These are phyloP conservation scores for Eimeria praecox DNA, from an alignment of 169 alveolate genomes.

Conservation along the genomic window DNA sequence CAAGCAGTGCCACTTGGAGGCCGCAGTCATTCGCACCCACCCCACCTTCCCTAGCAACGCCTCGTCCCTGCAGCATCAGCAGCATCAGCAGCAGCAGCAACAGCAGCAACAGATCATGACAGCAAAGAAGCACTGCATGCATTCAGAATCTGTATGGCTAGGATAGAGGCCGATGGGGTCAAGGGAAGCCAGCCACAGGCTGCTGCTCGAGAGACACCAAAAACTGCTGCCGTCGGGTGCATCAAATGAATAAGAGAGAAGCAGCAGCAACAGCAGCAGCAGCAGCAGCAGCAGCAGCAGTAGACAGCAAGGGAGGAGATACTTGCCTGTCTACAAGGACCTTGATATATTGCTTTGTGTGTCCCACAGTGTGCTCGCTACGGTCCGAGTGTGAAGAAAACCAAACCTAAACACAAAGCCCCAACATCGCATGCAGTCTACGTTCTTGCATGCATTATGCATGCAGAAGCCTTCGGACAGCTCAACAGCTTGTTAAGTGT, in stretches of 20 bases:
- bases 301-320: neutral
- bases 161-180: neutral
- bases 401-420: constrained; percentile 77
- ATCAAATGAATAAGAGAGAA: neutral
- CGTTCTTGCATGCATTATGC: neutral
- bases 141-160: neutral
- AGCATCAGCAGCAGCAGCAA: neutral
- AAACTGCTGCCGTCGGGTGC: neutral
- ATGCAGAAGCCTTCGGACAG: neutral
- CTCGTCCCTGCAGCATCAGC: constrained; percentile 74
- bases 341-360: constrained; percentile 84
- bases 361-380: constrained; percentile 83
- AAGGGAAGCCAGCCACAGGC: neutral
- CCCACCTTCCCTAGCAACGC: constrained; percentile 66
- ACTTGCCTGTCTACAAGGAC: constrained; percentile 81
- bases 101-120: neutral
- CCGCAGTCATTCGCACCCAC: constrained; percentile 53
- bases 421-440: neutral
- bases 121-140: neutral
- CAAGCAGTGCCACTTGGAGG: constrained; percentile 77
- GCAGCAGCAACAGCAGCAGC: neutral
- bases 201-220: neutral
- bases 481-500: neutral
- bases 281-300: neutral
- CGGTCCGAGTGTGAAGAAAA: constrained; percentile 70